Base-by-base conservation (phyloP, 2,329 filamentous ascomycete species). In the Dothideomycetidae sp. region DNA sequence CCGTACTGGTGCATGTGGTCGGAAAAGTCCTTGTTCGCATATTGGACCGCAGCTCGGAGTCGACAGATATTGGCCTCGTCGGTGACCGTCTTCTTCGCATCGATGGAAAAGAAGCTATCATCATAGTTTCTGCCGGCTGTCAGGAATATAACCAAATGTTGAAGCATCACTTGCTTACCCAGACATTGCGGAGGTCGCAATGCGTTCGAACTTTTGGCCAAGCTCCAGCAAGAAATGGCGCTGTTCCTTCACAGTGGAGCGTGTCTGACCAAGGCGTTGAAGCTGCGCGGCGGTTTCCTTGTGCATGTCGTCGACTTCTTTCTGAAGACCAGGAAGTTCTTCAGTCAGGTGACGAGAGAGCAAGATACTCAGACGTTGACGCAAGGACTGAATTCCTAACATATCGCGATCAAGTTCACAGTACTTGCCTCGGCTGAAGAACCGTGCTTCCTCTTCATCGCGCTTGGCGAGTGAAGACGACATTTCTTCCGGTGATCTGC, bases 1-100 rank as follows among this genome's bases (percentile, higher is more conserved):
- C 72, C 71, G 1, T 48, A 39, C 0, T 46, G 32, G 0, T 49
- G 47, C 53, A 75, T 66, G 1, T 54, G 38, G 0, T 57, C 44
- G 0, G 64, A 56, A 43, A 77, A 78, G 0, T 57, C 50, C 0
- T 52, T 39, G 31, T 68, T 64, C 2, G 63, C 50, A 23, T 68
- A 63, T 37, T 75, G 70, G 1, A 75, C 55, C 0, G 68, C 57
- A 0, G 72, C 70, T 0, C 73, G 62, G 3, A 78, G 55, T 0
- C 71, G 62, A 26, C 58, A 64, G 26, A 51, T 45, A 33, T 57
- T 26, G 19, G 40, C 15, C 10, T 5, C 10, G 21, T 39, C 10
- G 10, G 18, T 5, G 31, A 34, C 12, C 5, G 31, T 5, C 18
- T 17, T 10, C 4, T 26, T 15, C 14, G 19, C 10, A 15, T 38